These are phyloP conservation scores for Acanthamoeba royreba DNA, from an alignment of 208 protist genomes.

Conservation along the genomic window DNA sequence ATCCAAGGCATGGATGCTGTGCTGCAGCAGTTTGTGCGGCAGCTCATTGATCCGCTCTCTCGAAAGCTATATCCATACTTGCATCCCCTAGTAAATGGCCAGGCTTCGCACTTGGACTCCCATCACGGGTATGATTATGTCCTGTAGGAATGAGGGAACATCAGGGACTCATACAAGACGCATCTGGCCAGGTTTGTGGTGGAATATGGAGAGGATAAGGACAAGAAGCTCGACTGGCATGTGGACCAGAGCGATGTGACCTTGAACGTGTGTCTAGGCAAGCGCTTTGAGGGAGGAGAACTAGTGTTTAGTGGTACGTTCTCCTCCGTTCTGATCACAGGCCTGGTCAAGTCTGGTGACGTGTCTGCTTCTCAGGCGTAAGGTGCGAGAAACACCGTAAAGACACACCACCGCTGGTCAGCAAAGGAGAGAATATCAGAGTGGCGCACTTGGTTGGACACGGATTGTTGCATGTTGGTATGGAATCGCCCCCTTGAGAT, in stretches of 20 bases:
- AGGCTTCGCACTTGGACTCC: background rate
- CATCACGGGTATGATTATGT: background rate
- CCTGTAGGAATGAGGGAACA: background rate
- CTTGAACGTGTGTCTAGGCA: constrained; percentile 61
- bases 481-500: background rate
- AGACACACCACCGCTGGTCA: background rate
- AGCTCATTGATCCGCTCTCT: background rate
- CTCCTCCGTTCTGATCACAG: background rate
- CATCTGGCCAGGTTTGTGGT: constrained; percentile 61
- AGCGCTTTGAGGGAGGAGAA: constrained; percentile 49
- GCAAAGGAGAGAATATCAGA: background rate
- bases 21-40: background rate
- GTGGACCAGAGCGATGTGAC: constrained; percentile 65
- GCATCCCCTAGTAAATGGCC: background rate
- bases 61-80: background rate
- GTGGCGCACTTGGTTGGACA: background rate
- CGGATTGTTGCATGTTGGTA: background rate
- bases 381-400: background rate
- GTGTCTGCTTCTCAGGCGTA: background rate
- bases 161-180: background rate
- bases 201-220: constrained; percentile 59
- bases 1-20: background rate
- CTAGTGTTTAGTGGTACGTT: constrained; percentile 58
- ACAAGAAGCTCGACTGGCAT: constrained; percentile 59
- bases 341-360: background rate